Evolutionary conservation across 495 filamentous ascomycete species (phyloP).

Genomic region (Sabuloglossum arenarium): DNA sequence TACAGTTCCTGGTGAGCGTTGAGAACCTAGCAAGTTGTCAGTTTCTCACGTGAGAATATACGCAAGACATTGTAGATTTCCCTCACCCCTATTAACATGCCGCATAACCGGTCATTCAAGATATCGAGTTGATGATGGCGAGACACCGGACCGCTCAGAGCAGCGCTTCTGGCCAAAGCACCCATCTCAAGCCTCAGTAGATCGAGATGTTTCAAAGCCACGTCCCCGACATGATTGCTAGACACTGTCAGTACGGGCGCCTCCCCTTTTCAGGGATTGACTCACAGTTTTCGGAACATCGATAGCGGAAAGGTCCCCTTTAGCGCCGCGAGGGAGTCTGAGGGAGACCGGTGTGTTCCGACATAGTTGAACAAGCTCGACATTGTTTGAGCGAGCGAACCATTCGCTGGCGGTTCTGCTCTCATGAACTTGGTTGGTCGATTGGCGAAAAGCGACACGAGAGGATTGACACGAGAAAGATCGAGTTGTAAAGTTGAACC

Average conservation of each 20-base stretch:
- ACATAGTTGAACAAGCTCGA: background rate
- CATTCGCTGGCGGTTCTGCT: background rate
- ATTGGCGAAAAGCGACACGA: slow-evolving; percentile 6
- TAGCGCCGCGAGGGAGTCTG: slow-evolving; percentile 3
- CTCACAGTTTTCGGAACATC: slow-evolving; percentile 8
- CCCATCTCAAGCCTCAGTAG: slow-evolving; percentile 45
- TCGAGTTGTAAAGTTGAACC: background rate
- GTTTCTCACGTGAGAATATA: background rate
- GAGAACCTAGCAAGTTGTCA: background rate
- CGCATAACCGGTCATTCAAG: background rate
- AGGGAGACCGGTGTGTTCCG: background rate
- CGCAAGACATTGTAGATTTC: background rate
- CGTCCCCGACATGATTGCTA: slow-evolving; percentile 15
- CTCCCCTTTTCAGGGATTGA: background rate
- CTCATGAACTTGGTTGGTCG: slow-evolving; percentile 5
- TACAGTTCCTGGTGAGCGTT: background rate
- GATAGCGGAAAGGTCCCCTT: slow-evolving; percentile 6
- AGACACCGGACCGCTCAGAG: slow-evolving; percentile 18
- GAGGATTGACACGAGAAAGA: background rate
- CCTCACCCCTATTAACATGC: background rate
- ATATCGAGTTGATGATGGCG: background rate
- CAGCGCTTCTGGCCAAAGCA: slow-evolving; percentile 32
- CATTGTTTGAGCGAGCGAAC: background rate
- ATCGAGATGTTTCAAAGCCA: slow-evolving; percentile 37
- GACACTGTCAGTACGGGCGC: background rate